Base-by-base conservation (phyloP, 257 asterid genomes). In the Solanum clarkiae region DNA sequence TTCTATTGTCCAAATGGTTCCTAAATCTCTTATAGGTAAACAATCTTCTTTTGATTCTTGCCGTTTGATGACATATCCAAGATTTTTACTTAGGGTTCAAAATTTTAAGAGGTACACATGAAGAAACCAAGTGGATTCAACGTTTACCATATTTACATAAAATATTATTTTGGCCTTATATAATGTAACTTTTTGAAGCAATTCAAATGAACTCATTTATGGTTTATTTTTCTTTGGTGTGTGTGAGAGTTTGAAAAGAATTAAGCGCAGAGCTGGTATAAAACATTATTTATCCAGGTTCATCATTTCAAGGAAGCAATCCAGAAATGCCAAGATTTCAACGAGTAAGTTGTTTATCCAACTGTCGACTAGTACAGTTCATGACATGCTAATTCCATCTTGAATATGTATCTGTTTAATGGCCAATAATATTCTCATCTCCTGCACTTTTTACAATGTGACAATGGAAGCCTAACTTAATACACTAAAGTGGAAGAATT, bases 281-380 rank as follows among this genome's bases (percentile, higher is more conserved):
- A n/a, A 42, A 40, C 10, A 63, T 36, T 13, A 11, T 47, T 42
- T 85, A 20, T 85, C 55, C 72, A 88, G 88, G 84, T 80, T 56
- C 14, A 56, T 71, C 84, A 88, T 59, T 87, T 88, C 18, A 84
- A 85, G 60, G 83, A 74, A 42, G 87, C 87, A 66, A 63, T 57
- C 40, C 84, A 83, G 42, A 69, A 83, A 17, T 88, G 59, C 85
- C 81, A 83, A 80, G 47, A 40, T 68, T 68, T 10, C 24, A 83
- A 88, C 22, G 36, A 51, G 90, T 88, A 84, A 79, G 90, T 85
- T 72, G 4, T 40, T 3, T 47, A 8, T 44, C 24, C 44, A 71
- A 75, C 14, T 32, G 8, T 75, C 57, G n/a, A 47, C 6, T 74
- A 74, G 20, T 74, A 8, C 36, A 47, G 57, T 47, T 72, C 55